These are phyloP conservation scores for Cardamine chenopodiifolia DNA, from an alignment of 345 rosid species.

Conservation along the genomic window DNA sequence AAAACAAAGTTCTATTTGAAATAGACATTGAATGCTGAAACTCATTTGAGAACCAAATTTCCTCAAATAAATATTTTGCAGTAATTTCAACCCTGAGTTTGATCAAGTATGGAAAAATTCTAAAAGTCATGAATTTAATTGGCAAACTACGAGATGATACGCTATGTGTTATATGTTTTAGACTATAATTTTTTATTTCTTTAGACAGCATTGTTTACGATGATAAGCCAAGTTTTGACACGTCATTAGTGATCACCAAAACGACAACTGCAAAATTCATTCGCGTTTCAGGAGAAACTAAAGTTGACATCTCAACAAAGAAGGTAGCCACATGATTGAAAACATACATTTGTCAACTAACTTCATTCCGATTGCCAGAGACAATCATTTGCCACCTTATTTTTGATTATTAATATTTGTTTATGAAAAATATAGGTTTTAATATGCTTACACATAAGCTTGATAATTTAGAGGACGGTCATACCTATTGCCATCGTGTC, in stretches of 20 bases:
- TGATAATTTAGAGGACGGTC: too few relatives aligned
- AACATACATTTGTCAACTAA: constrained; percentile 38
- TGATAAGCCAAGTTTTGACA: constrained; percentile 9
- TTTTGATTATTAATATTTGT: background rate
- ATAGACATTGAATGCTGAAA: background rate
- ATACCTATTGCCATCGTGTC: constrained; percentile 2
- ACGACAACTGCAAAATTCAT: constrained; percentile 23
- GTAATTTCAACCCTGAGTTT: background rate
- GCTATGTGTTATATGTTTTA: too few relatives aligned
- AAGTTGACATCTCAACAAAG: constrained; percentile 42
- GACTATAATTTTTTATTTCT: background rate
- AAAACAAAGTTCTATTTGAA: too few relatives aligned
- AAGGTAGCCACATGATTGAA: constrained; percentile 30
- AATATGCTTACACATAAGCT: constrained; percentile 15
- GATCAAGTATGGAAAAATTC: background rate
- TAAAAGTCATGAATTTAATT: too few relatives aligned
- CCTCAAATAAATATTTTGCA: background rate
- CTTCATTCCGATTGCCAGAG: constrained; percentile 26
- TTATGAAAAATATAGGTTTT: constrained; percentile 2
- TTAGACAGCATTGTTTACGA: background rate
- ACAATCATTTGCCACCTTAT: constrained; percentile 38
- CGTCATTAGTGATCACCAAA: constrained; percentile 12
- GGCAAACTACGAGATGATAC: background rate
- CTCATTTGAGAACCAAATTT: background rate
- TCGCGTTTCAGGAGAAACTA: background rate